These are phyloP conservation scores for Xylaria scruposa DNA, from an alignment of 495 filamentous ascomycete species.

Conservation along the genomic window DNA sequence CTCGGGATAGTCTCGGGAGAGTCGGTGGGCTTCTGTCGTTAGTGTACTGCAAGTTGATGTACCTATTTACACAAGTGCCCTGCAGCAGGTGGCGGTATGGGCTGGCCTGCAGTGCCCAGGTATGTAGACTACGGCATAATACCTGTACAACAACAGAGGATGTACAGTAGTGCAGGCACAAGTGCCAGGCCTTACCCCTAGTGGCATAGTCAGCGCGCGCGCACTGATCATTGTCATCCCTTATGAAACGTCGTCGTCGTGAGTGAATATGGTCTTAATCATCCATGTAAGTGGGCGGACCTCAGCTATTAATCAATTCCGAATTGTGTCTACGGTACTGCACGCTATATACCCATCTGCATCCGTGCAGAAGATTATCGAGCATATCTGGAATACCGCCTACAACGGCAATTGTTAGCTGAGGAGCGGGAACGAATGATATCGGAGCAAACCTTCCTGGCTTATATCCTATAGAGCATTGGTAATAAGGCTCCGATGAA, in stretches of 20 bases:
- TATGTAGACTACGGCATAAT: no score
- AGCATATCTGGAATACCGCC: not conserved
- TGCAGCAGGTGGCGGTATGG: slow-evolving; percentile 3
- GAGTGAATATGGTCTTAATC: not conserved
- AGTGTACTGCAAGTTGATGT: not conserved
- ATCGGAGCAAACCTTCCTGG: not conserved
- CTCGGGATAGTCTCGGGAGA: slow-evolving; percentile 6
- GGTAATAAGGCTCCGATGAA: not conserved
- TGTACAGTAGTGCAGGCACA: not conserved
- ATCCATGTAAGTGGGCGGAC: slow-evolving; percentile 31
- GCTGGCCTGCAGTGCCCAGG: not conserved
- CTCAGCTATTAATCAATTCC: slow-evolving; percentile 18
- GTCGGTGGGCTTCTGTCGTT: not conserved
- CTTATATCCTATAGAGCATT: not conserved
- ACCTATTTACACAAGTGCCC: not conserved
- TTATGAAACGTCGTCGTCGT: slow-evolving; percentile 5
- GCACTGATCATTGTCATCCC: slow-evolving; percentile 17
- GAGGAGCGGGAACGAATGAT: no score
- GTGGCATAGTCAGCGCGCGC: slow-evolving; percentile 5
- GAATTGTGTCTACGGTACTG: not conserved
- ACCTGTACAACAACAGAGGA: not conserved
- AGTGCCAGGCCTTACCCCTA: slow-evolving; percentile 13
- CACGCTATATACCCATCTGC: slow-evolving; percentile 1
- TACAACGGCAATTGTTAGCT: slow-evolving; percentile 1
- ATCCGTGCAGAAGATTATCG: not conserved